Evolutionary conservation across 2,329 filamentous ascomycete genomes (phyloP).

Genomic region (Lasiodiplodia citricola): DNA sequence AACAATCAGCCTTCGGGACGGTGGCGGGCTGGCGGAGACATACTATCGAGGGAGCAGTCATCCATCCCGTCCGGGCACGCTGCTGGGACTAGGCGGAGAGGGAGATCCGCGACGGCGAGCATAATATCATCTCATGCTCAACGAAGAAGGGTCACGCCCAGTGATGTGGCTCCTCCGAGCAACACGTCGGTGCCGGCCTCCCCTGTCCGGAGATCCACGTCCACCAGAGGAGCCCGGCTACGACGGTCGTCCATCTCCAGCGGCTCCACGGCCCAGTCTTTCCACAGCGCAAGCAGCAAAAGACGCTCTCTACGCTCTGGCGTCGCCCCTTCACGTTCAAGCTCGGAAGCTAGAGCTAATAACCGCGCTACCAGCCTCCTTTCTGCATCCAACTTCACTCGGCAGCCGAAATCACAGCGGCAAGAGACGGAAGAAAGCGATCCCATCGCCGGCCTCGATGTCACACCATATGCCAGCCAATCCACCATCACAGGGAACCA

Average conservation of each 20-base stretch:
- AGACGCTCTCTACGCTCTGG: background rate
- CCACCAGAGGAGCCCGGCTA: background rate
- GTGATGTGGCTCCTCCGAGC: background rate
- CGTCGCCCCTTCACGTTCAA: background rate
- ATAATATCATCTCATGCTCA: background rate
- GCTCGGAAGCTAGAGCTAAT: background rate
- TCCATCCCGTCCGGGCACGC: too few species aligned
- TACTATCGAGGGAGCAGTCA: background rate
- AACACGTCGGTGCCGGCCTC: background rate
- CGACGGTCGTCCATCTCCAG: background rate
- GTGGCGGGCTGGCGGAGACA: background rate
- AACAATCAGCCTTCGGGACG: background rate
- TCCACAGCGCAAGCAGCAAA: background rate
- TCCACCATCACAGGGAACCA: too few species aligned
- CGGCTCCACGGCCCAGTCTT: background rate
- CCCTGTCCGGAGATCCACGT: background rate
- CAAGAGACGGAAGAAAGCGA: background rate
- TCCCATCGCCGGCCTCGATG: background rate
- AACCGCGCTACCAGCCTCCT: background rate
- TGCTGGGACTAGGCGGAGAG: background rate
- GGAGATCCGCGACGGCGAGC: background rate
- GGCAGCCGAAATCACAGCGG: background rate
- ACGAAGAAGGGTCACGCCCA: background rate
- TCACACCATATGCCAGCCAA: background rate
- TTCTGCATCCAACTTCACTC: background rate